Evolutionary conservation across 208 protist species (phyloP).

Genomic region (Ichthyophonus hoferi): DNA sequence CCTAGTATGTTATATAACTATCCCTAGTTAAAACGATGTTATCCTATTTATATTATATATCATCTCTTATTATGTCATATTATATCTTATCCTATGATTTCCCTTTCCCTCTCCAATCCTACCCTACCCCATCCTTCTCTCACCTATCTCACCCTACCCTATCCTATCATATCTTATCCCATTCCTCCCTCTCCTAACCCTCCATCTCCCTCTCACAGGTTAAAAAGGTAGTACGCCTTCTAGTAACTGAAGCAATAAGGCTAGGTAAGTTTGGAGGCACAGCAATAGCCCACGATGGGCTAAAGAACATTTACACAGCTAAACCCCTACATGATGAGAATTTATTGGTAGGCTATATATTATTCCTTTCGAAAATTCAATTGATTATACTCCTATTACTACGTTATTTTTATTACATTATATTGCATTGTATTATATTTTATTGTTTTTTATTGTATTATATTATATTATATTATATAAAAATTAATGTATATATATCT

Average conservation of each 20-base stretch:
- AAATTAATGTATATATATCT: neutral
- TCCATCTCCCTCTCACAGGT: neutral
- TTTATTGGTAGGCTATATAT: neutral
- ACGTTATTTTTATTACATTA: neutral
- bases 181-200: no score
- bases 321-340: neutral
- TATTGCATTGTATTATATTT: neutral
- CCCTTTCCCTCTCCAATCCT: no score
- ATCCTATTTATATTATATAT: no score
- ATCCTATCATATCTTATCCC: no score
- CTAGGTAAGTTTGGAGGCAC: neutral
- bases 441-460: neutral
- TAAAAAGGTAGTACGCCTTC: neutral
- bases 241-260: neutral
- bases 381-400: neutral
- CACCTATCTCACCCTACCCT: no score
- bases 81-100: no score
- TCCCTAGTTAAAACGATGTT: no score
- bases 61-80: no score
- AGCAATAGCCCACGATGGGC: neutral
- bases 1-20: no score
- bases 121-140: no score
- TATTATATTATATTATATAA: neutral
- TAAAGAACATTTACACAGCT: neutral
- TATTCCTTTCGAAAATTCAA: neutral